Base-by-base conservation (phyloP, 345 rosid species). In the Brassica juncea region DNA sequence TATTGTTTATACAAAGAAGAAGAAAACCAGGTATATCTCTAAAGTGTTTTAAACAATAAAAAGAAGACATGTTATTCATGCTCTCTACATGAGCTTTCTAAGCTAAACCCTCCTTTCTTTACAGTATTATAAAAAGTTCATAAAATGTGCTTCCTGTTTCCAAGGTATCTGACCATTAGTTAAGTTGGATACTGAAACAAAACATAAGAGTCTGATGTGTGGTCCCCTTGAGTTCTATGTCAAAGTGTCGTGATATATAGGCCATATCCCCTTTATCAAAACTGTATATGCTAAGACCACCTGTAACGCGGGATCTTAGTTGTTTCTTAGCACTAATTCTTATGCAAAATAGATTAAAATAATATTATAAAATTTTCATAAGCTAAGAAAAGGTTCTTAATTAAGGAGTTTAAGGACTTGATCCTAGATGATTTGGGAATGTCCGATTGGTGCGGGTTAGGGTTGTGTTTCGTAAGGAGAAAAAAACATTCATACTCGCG, bases 201-300 rank as follows among this genome's bases (percentile, higher is more conserved):
- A 42, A 73, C 68, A 66, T 10, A 8, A 11, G 30, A 69, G 66
- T 35, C 6, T 63, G 19, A 37, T 70, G 57, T 80, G 76, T 74
- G 71, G 67, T 74, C 79, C 75, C 28, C 2, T 37, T 54, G 63
- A 61, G 47, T 60, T 73, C 37, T 74, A 62, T 74, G 71, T 62
- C 77, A 69, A 44, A 67, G 3, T 73, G 70, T 73, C 59, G 31
- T 79, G 82, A 11, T 25, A 67, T 35, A 79, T 49, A 73, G 47
- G 35, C 71, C 71, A 68, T 52, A 21, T 54, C 63, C 31, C 2
- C 5, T 59, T 11, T 31, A 54, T 14, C 9, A 63, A 75, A 80
- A 37, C 16, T 44, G 14, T 49, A 65, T 14, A 70, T 65, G 23
- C 30, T 10, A 73, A 35, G 34, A 31, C 34, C 34, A 31, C 34